Base-by-base conservation (phyloP, 345 rosid genomes). In the Eucalyptus erythrocorys region DNA sequence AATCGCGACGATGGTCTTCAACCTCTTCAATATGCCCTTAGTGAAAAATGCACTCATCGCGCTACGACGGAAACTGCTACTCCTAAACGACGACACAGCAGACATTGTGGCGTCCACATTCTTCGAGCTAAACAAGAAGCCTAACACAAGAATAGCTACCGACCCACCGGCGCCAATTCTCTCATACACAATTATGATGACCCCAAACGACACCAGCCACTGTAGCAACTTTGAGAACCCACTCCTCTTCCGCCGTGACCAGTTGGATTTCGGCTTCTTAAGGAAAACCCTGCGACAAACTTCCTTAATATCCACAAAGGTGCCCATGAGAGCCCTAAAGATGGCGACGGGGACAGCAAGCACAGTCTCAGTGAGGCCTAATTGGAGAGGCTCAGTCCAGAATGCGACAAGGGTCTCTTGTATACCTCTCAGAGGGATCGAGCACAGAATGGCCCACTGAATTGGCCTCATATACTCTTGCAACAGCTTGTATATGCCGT, bases 401-500 rank as follows among this genome's bases (percentile, higher is more conserved):
- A 98, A 98, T 45, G 55, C 93, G 17, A 98, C 99, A 55, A 98
- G 96, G 93, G 97, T 94, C 81, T 94, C 93, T 88, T 98, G 97
- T 37, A 98, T 95, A 87, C 98, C 99, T 93, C 99, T 91, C 59
- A 98, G 85, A 4, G 99, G 99, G 87, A 98, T 98, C 12, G 99
- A 98, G 89, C 98, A 98, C 85, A 98, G 89, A 68, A 98, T 90
- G 55, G 99, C 99, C 99, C 99, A 98, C 86, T 95, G 99, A 91
- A 98, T 94, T 48, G 99, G 97, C 89, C 99, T 92, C 30, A 96
- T 92, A 88, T 97, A 98, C 92, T 91, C 98, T 90, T 96, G 98
- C 90, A 98, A 87, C 6, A 98, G 95, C 93, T 93, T 98, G 87
- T 95, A 92, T 30, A 92, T 95, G 49, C 94, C 94, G 91, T 95